Evolutionary conservation across 495 filamentous ascomycete genomes (phyloP).

Genomic region (Xylaria venustula): DNA sequence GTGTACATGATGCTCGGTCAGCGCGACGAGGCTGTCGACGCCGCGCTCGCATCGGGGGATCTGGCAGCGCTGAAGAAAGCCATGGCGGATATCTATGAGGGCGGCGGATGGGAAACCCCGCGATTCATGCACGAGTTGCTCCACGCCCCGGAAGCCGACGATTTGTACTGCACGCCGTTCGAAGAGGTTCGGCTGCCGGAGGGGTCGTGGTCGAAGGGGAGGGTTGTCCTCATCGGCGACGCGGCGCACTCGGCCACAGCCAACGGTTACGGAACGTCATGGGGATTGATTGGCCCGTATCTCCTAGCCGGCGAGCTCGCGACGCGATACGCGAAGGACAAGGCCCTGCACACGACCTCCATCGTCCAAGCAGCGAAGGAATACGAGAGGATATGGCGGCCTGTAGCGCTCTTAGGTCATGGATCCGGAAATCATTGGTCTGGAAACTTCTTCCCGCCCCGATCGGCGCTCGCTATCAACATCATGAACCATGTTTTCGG

Average conservation of each 20-base stretch:
- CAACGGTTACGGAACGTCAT: conserved; percentile 48
- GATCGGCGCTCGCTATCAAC: conserved; percentile 6
- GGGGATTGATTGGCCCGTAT: conserved; percentile 48
- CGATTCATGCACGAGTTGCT: conserved; percentile 11
- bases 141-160: conserved; percentile 12
- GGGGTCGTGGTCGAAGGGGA: conserved; percentile 41
- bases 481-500: conserved; percentile 9
- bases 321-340: conserved; percentile 21
- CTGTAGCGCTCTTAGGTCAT: conserved; percentile 17
- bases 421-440: neutral
- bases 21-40: conserved; percentile 12
- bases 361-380: conserved; percentile 16
- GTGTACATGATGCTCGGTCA: conserved; percentile 25
- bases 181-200: conserved; percentile 37
- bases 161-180: conserved; percentile 22
- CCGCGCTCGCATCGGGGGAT: conserved; percentile 13
- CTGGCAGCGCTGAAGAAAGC: conserved; percentile 11
- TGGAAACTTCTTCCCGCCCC: conserved; percentile 3
- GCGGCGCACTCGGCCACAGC: conserved; percentile 51
- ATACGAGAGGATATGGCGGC: conserved; percentile 21
- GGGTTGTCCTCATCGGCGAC: conserved; percentile 55
- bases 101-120: conserved; percentile 15
- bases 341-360: conserved; percentile 3
- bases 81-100: conserved; percentile 8
- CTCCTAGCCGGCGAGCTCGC: conserved; percentile 54